Percentiles rank a stretch among this genome's conserved stretches.
These are phyloP conservation scores for Talaromyces sp. DNA, from an alignment of 2,329 filamentous ascomycete species.

Conservation along the genomic window DNA sequence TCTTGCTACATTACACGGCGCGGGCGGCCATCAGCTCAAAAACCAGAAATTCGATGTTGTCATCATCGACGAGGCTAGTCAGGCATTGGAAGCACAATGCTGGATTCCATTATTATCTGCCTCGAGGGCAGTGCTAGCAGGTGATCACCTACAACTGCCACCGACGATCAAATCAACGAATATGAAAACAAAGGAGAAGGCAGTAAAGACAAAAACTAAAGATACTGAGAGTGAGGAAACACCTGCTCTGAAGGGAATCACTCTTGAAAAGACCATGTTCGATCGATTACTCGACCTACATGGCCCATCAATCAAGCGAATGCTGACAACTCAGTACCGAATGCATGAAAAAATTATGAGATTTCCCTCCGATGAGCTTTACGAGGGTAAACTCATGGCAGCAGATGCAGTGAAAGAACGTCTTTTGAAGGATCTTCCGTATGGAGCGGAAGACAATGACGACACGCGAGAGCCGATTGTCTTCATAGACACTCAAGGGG, in stretches of 20 bases:
- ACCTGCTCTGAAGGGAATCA: slow-evolving; percentile 42
- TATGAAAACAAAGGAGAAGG: slow-evolving; percentile 24
- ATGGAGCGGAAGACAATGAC: slow-evolving; percentile 71
- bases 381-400: slow-evolving; percentile 74
- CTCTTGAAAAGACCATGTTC: slow-evolving; percentile 85
- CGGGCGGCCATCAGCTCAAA: slow-evolving; percentile 76
- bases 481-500: slow-evolving; percentile 95
- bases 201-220: slow-evolving; percentile 35
- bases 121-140: slow-evolving; percentile 82
- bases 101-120: slow-evolving; percentile 83
- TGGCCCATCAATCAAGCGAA: slow-evolving; percentile 77
- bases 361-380: slow-evolving; percentile 85
- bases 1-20: slow-evolving; percentile 84
- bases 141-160: slow-evolving; percentile 88
- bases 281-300: slow-evolving; percentile 79
- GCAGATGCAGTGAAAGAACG: slow-evolving; percentile 71
- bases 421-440: slow-evolving; percentile 70
- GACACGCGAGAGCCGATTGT: slow-evolving; percentile 83
- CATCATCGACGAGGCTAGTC: slow-evolving; percentile 91
- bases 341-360: slow-evolving; percentile 97
- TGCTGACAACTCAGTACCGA: slow-evolving; percentile 95
- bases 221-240: slow-evolving; percentile 25
- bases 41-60: slow-evolving; percentile 84
- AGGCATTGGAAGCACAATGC: slow-evolving; percentile 92
- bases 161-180: slow-evolving; percentile 80